Percentiles rank a stretch among this genome's conserved stretches.
These are phyloP conservation scores for Saccharomyces hybrid DNA, from an alignment of 1,139 yeast species.

Conservation along the genomic window DNA sequence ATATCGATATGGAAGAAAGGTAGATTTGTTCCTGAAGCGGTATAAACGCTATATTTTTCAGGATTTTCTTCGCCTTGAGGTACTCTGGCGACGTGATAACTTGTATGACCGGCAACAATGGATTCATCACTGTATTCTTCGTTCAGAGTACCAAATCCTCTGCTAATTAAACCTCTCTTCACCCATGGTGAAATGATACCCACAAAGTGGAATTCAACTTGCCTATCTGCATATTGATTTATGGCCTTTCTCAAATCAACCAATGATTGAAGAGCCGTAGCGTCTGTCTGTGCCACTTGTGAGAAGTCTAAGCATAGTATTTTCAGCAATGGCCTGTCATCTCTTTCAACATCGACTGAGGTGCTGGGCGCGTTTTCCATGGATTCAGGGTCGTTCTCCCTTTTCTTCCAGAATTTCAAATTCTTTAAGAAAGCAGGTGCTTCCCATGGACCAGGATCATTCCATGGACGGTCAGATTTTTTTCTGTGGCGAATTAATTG, in stretches of 20 bases:
- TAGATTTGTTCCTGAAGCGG: conserved; percentile 63
- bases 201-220: conserved; percentile 83
- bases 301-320: conserved; percentile 76
- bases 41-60: conserved; percentile 33
- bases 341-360: conserved; percentile 26
- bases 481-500: conserved; percentile 37
- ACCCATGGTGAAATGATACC: conserved; percentile 86
- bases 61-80: conserved; percentile 16
- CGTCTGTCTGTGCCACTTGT: conserved; percentile 65
- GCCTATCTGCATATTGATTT: conserved; percentile 68
- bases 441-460: conserved; percentile 59
- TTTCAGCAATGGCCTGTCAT: conserved; percentile 57
- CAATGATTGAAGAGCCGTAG: conserved; percentile 71
- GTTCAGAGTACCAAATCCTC: conserved; percentile 67
- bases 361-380: conserved; percentile 8
- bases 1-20: conserved; percentile 86
- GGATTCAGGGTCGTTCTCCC: conserved; percentile 15
- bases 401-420: conserved; percentile 34
- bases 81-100: conserved; percentile 29
- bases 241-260: conserved; percentile 69
- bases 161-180: conserved; percentile 62
- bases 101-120: conserved; percentile 26
- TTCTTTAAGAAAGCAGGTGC: conserved; percentile 20
- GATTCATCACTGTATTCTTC: conserved; percentile 32
- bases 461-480: conserved; percentile 81